Evolutionary conservation across 2,329 filamentous ascomycete genomes (phyloP).

Genomic region (Neopestalotiopsis sp.): DNA sequence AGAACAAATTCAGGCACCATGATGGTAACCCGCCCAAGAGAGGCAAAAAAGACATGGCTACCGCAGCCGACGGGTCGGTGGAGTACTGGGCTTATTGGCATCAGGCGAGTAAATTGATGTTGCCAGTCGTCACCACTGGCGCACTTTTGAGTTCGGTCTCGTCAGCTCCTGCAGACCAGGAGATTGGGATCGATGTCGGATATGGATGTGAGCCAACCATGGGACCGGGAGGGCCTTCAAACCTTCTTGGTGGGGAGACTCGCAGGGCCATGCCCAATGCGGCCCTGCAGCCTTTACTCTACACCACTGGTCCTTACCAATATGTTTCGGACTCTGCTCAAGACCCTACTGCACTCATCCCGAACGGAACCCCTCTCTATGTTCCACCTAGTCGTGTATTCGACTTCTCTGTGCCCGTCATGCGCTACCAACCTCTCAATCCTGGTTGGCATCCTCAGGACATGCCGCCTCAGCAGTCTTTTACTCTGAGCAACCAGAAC

Average conservation of each 20-base stretch:
- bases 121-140: background rate
- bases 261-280: slow-evolving; percentile 9
- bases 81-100: background rate
- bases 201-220: slow-evolving; percentile 13
- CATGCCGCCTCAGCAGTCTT: slow-evolving; percentile 1
- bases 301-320: background rate
- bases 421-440: background rate
- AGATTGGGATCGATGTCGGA: slow-evolving; percentile 11
- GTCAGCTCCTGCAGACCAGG: slow-evolving; percentile 11
- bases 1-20: background rate
- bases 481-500: background rate
- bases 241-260: slow-evolving; percentile 8
- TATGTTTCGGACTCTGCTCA: slow-evolving; percentile 18
- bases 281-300: background rate
- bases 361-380: background rate
- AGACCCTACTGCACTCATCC: background rate
- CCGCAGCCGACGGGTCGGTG: background rate
- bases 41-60: background rate
- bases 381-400: background rate
- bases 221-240: background rate
- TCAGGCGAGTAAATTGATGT: background rate
- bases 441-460: background rate
- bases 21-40: slow-evolving; percentile 10
- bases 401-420: background rate
- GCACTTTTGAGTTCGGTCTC: slow-evolving; percentile 3